Evolutionary conservation across 176 grass and related monocot species (phyloP).

Genomic region (Hordeum marinum): DNA sequence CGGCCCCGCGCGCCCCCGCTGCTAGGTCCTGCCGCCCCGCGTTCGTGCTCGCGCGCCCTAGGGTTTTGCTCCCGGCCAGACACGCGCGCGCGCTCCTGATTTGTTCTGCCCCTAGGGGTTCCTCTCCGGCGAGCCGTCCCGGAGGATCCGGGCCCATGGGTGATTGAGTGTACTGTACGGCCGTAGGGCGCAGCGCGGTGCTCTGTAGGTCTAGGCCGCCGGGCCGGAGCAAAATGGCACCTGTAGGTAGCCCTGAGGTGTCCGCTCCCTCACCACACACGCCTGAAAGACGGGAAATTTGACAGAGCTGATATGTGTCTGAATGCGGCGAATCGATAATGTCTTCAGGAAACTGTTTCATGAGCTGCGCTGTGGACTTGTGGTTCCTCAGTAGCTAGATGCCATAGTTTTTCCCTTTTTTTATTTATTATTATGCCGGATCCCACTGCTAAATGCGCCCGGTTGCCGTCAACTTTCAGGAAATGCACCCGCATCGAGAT

Average conservation of each 20-base stretch:
- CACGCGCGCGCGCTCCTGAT: background rate
- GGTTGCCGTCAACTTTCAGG: constrained; percentile 38
- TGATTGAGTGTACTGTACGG: background rate
- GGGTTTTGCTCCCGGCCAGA: background rate
- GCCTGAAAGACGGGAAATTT: background rate
- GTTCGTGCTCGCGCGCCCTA: background rate
- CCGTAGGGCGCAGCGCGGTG: background rate
- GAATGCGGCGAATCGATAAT: background rate
- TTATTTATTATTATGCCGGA: background rate
- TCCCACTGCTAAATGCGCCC: background rate
- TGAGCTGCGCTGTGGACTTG: background rate
- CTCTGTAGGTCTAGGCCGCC: background rate
- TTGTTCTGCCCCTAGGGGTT: background rate
- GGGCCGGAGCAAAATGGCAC: background rate
- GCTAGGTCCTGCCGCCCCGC: background rate
- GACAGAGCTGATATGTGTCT: background rate
- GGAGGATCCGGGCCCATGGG: background rate
- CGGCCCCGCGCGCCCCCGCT: background rate
- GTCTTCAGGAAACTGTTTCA: background rate
- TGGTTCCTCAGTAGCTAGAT: background rate
- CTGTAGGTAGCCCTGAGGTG: background rate
- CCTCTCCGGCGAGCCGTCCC: background rate
- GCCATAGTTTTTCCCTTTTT: background rate
- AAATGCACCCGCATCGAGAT: constrained; percentile 98
- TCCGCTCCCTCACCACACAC: background rate